phyloP scores from a whole-genome alignment of 768 basidiomycete species.

The Paxillus involutus region DNA sequence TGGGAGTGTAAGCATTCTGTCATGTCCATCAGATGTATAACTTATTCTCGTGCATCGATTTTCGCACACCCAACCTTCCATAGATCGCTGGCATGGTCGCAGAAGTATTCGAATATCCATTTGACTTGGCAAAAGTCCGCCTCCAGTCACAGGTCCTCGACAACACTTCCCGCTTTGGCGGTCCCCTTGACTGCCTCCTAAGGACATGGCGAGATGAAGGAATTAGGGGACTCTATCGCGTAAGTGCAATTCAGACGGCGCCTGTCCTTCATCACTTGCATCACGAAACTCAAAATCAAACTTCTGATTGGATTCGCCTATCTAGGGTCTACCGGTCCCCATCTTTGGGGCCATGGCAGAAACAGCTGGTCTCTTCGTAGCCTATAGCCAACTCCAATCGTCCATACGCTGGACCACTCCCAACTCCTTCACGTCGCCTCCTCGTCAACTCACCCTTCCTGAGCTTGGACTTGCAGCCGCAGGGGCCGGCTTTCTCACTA shows the following conservation, averaged over 20 bases:
- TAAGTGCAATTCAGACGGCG: slow-evolving; percentile 25
- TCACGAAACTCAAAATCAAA: not conserved
- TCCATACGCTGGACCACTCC: slow-evolving; percentile 42
- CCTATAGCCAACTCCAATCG: slow-evolving; percentile 72
- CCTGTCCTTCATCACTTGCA: not conserved
- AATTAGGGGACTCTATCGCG: slow-evolving; percentile 53
- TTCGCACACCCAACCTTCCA: slow-evolving; percentile 1
- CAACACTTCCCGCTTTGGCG: slow-evolving; percentile 50
- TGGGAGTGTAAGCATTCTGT: slow-evolving; percentile 41
- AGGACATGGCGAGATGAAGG: slow-evolving; percentile 62
- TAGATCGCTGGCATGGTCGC: slow-evolving; percentile 82
- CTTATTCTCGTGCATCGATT: not conserved
- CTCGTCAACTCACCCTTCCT: slow-evolving; percentile 46
- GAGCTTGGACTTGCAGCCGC: slow-evolving; percentile 77
- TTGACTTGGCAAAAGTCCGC: slow-evolving; percentile 90
- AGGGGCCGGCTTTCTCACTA: slow-evolving; percentile 76
- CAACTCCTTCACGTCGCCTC: slow-evolving; percentile 27
- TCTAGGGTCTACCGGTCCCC: slow-evolving; percentile 81
- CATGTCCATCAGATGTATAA: not conserved
- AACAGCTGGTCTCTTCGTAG: slow-evolving; percentile 80
- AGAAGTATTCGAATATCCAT: slow-evolving; percentile 89
- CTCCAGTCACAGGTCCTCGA: slow-evolving; percentile 87
- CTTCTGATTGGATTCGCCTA: not conserved
- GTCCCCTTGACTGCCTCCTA: slow-evolving; percentile 60
- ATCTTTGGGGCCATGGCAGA: slow-evolving; percentile 87